Base-by-base conservation (phyloP, 352 stramenopile species). In the Globisporangium echinulatum region DNA sequence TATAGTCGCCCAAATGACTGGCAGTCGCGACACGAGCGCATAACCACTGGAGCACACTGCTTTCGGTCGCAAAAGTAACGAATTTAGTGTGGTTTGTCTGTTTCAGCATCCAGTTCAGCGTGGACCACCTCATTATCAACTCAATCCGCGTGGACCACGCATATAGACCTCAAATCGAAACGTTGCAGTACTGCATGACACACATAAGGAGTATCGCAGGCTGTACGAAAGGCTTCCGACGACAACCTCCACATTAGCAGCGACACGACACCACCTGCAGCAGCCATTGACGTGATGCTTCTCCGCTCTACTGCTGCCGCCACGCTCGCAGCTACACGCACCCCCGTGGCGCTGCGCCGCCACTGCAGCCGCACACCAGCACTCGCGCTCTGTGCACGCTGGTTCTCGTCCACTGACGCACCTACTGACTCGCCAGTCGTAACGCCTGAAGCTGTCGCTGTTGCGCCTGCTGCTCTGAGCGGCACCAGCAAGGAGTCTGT, bases 351-450 rank as follows among this genome's bases (percentile, higher is more conserved):
- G 49, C 48, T 56, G 53, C 47, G 46, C 7, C 52, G 13, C 17
- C 42, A 58, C 5, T 38, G 38, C 54, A 7, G 39, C 40, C 49
- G 7, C 49, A 17, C 59, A n/a, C 11, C 47, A n/a, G 0, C 38
- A 5, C 13, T 13, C 14, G 53, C 14, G 19, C n/a, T 36, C 15
- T 33, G 38, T 7, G 13, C 44, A 14, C 54, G 61, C 54, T 61
- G 50, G 47, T 42, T 66, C 48, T 66, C 60, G 17, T 25, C 25
- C 25, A 43, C 39, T 33, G 46, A 49, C 13, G 39, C 58, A 0
- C 0, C 17, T 9, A 7, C 48, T 14, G 56, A 55, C 19, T 43
- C 39, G 4, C 25, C 47, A 13, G 5, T 37, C 17, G 25, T 2
- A 25, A 2, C 25, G 25, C 25, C 25, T 25, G 25, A 25, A 25